phyloP scores from a whole-genome alignment of 2,329 filamentous ascomycete species.

The Pestalotiopsis sp. region DNA sequence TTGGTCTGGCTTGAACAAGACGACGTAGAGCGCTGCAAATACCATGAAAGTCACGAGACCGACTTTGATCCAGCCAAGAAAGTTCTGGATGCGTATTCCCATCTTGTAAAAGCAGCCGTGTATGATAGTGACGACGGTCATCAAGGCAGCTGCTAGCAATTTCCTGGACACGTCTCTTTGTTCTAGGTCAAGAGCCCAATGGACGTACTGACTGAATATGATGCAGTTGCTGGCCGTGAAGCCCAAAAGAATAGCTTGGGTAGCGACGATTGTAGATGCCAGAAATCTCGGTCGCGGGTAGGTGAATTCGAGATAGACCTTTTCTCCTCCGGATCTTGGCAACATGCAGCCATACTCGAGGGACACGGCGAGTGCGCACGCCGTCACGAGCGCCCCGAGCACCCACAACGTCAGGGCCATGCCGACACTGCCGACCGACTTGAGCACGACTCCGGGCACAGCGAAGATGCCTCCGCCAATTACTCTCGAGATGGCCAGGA shows the following conservation, averaged over 20 bases:
- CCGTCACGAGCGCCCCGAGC: conserved; percentile 62
- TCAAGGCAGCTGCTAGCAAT: conserved; percentile 56
- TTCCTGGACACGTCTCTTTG: conserved; percentile 56
- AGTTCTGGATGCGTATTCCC: conserved; percentile 63
- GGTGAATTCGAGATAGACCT: conserved; percentile 73
- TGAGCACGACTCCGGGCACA: conserved; percentile 69
- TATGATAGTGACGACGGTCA: conserved; percentile 59
- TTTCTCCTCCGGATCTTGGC: conserved; percentile 68
- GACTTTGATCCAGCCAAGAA: conserved; percentile 67
- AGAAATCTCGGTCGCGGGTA: conserved; percentile 47
- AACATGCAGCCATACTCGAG: conserved; percentile 74
- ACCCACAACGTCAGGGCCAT: conserved; percentile 67
- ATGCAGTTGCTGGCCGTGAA: conserved; percentile 4
- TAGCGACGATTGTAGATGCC: not conserved
- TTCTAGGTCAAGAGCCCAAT: conserved; percentile 25
- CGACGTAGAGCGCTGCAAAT: conserved; percentile 61
- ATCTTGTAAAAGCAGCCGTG: conserved; percentile 61
- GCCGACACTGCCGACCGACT: conserved; percentile 68
- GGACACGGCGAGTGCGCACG: conserved; percentile 62
- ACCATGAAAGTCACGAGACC: conserved; percentile 64
- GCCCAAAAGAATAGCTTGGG: conserved; percentile 1
- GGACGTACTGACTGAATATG: conserved; percentile 9
- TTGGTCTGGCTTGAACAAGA: conserved; percentile 44
- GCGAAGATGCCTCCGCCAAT: conserved; percentile 75
- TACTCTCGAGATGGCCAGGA: conserved; percentile 69